These are phyloP conservation scores for Cystoderma amianthinum DNA, from an alignment of 768 basidiomycete genomes.

Conservation along the genomic window DNA sequence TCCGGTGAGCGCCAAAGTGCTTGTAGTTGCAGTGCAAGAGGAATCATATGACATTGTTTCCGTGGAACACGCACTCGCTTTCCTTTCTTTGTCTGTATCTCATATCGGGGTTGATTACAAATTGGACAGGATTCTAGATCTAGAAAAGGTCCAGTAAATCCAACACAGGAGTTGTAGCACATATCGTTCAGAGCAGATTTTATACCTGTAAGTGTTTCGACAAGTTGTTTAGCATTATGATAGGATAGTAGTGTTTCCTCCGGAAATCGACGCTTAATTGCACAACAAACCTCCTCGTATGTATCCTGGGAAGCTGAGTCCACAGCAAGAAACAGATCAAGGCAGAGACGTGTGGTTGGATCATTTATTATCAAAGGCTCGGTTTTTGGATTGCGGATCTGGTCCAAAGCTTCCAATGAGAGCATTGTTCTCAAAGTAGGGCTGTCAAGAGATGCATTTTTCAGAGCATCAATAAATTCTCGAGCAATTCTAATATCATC, in stretches of 20 bases:
- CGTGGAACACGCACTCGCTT: no score
- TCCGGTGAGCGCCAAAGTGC: slow-evolving; percentile 15
- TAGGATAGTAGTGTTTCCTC: slow-evolving; percentile 4
- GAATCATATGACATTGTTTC: slow-evolving; percentile 28
- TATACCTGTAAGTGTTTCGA: slow-evolving; percentile 7
- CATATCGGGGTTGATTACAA: slow-evolving; percentile 9
- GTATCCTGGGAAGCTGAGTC: slow-evolving; percentile 2
- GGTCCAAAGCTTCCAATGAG: no score
- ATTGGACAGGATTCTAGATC: slow-evolving; percentile 9
- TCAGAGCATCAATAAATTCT: no score
- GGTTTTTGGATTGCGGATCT: no score
- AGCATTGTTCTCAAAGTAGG: no score
- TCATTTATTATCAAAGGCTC: no score
- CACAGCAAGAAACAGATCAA: slow-evolving; percentile 5
- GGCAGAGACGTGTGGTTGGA: slow-evolving; percentile 4
- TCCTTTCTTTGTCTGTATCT: slow-evolving; percentile 9
- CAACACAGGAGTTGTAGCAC: slow-evolving; percentile 16
- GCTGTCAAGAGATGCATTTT: no score
- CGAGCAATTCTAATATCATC: no score
- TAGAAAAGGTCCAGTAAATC: slow-evolving; percentile 13
- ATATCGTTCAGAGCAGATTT: slow-evolving; percentile 12
- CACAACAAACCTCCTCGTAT: slow-evolving; percentile 1
- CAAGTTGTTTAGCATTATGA: slow-evolving; percentile 5
- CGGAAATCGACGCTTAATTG: slow-evolving; percentile 5
- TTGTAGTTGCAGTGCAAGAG: slow-evolving; percentile 35